Percentiles rank a stretch among this genome's conserved stretches.
phyloP scores from a whole-genome alignment of 345 rosid genomes.

The Syzygium grande region DNA sequence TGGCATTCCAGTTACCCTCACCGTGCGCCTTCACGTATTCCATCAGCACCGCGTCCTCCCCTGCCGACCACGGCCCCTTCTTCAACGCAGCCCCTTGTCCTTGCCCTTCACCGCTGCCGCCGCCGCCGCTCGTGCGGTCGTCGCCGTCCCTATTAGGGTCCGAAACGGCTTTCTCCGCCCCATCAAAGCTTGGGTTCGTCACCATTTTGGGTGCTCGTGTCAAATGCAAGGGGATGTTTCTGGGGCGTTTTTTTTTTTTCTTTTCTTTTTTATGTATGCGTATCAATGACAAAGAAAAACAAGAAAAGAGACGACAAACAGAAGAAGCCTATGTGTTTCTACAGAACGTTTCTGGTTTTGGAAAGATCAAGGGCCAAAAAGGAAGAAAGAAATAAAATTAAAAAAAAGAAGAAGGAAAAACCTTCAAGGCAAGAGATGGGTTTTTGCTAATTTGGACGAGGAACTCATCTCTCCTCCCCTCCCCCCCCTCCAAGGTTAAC shows the following conservation, averaged over 20 bases:
- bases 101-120: conserved; percentile 1
- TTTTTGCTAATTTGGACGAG: background rate
- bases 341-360: background rate
- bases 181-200: background rate
- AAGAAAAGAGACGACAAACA: background rate
- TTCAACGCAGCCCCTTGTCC: conserved; percentile 21
- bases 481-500: background rate
- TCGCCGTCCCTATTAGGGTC: background rate
- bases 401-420: background rate
- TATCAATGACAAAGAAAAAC: background rate
- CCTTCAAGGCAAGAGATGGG: background rate
- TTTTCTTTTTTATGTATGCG: background rate
- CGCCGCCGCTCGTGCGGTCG: background rate
- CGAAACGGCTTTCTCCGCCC: background rate
- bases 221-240: background rate
- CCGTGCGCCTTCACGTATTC: conserved; percentile 70
- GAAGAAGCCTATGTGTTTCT: background rate
- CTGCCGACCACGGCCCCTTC: conserved; percentile 85
- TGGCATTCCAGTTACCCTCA: conserved; percentile 83
- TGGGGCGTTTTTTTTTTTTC: background rate
- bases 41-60: conserved; percentile 63
- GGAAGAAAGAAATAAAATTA: background rate
- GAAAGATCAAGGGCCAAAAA: background rate
- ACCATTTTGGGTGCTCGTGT: background rate
- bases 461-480: background rate